Evolutionary conservation across 2,329 filamentous ascomycete genomes (phyloP), one percentile per base, ranked within the genome.

Genomic region (Colletotrichum orbiculare): DNA sequence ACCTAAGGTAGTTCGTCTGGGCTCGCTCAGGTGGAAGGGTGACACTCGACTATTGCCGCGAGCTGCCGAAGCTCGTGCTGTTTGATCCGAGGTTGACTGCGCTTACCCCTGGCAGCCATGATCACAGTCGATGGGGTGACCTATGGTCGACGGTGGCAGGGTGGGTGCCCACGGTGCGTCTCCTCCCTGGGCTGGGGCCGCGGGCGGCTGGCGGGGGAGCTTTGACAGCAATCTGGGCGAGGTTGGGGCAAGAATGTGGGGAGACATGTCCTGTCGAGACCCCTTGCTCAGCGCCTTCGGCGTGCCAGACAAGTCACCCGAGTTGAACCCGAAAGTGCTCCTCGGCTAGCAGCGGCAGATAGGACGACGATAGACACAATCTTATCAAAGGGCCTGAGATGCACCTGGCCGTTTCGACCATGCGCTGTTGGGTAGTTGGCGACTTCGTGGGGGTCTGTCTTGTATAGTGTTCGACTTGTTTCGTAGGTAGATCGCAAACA

Each of bases 61-160:
- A 49, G 54, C 65, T 67, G 67, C 67, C 67, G 64, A 64, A 60
- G 47, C 60, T 64, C 45, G 55, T 60, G 67, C 64, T 60, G 50
- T 59, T 61, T 68, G 67, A 65, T 68, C 67, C 67, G 64, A 68
- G 67, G 67, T 68, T 68, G 67, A 57, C 38, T 66, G 64, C 64
- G 62, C 62, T 48, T 62, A 62, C 58, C 62, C 62, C 52, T 65
- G 62, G 62, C 50, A n/a, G 50, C 58, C 52, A 62, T 56, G 62
- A 65, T 65, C 39, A 42, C 57, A 55, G 33, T 54, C 45, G 38
- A 56, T 47, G 54, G 54, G 54, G 25, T 25, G 25, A 25, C 25
- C 25, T 25, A 25, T 25, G 25, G 25, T 25, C 25, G 3, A 25
- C 25, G 25, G 25, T 25, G 25, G 25, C 25, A 25, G 25, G 25